Conservation (phyloP, 2,329 filamentous ascomycete genomes). For the Cladophialophora exuberans region DNA sequence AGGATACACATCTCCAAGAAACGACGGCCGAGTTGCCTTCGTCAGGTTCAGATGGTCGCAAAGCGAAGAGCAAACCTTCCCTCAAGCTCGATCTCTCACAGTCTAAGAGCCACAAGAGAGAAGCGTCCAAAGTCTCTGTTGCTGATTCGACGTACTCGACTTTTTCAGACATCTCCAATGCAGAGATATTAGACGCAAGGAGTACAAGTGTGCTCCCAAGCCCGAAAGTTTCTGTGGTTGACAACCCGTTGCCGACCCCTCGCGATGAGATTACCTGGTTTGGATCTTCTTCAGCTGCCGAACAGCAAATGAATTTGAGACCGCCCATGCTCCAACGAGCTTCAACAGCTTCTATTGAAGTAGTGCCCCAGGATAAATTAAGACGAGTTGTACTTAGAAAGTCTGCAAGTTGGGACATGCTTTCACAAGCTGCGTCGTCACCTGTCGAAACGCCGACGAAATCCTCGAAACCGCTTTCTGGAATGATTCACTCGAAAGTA, state of each 20-base stretch:
- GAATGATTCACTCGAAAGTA: conserved; percentile 27
- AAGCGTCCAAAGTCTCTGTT: conserved; percentile 33
- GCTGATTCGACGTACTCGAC: conserved; percentile 32
- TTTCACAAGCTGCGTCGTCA: conserved; percentile 28
- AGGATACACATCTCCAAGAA: neutral
- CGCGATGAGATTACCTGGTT: conserved; percentile 27
- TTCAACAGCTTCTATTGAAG: conserved; percentile 35
- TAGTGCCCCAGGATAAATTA: conserved; percentile 32
- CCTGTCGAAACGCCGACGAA: conserved; percentile 29
- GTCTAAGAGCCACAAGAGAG: conserved; percentile 29
- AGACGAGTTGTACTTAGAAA: conserved; percentile 28
- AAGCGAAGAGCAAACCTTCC: conserved; percentile 25
- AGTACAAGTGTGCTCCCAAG: conserved; percentile 33
- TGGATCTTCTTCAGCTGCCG: conserved; percentile 13
- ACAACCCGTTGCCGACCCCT: conserved; percentile 28
- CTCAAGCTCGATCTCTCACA: conserved; percentile 24
- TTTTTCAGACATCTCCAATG: conserved; percentile 34
- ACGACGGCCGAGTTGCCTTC: neutral
- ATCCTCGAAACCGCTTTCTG: conserved; percentile 31
- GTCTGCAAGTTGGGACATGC: conserved; percentile 30
- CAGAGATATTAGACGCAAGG: conserved; percentile 35
- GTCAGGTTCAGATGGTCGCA: neutral
- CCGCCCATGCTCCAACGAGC: conserved; percentile 31
- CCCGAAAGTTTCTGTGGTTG: conserved; percentile 32
- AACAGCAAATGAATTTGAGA: conserved; percentile 16